Evolutionary conservation across 257 asterid genomes (phyloP).

Genomic region (Lithospermum erythrorhizon): DNA sequence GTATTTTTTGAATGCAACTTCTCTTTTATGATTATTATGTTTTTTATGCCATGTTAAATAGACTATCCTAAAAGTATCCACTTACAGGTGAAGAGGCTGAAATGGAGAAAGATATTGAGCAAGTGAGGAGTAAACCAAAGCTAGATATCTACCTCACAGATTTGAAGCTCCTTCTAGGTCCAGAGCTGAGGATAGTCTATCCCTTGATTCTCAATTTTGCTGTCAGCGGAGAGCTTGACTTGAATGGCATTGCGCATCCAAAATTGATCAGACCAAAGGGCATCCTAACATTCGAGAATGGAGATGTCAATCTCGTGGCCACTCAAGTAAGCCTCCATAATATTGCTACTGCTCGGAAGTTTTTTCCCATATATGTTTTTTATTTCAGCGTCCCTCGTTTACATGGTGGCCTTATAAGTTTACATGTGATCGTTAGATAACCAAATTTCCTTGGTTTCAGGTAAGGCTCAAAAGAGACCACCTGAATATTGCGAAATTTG

Average conservation of each 20-base stretch:
- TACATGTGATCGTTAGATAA: conserved; percentile 5
- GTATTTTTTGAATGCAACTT: too few species aligned
- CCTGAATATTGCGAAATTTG: conserved; percentile 90
- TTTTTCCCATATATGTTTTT: conserved; percentile 3
- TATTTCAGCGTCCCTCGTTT: conserved; percentile 4
- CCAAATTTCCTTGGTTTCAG: conserved; percentile 28
- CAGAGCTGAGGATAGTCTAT: conserved; percentile 83
- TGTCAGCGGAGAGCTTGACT: conserved; percentile 91
- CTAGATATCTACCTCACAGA: conserved; percentile 75
- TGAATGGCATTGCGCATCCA: conserved; percentile 90
- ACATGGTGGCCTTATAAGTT: conserved; percentile 11
- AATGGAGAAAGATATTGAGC: conserved; percentile 68
- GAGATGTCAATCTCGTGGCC: conserved; percentile 97
- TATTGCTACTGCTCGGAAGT: conserved; percentile 9
- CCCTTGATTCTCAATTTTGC: conserved; percentile 96
- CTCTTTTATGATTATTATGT: neutral
- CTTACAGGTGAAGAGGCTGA: conserved; percentile 65
- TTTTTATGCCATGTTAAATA: conserved; percentile 4
- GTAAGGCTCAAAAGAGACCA: conserved; percentile 94
- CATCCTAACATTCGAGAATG: conserved; percentile 74
- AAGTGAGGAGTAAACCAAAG: conserved; percentile 64
- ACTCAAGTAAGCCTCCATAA: conserved; percentile 54
- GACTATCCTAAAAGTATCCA: conserved; percentile 14
- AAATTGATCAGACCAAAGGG: conserved; percentile 94
- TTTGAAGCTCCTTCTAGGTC: conserved; percentile 78